phyloP scores from a whole-genome alignment of 2,329 filamentous ascomycete species.

The Mollisia scopiformis region DNA sequence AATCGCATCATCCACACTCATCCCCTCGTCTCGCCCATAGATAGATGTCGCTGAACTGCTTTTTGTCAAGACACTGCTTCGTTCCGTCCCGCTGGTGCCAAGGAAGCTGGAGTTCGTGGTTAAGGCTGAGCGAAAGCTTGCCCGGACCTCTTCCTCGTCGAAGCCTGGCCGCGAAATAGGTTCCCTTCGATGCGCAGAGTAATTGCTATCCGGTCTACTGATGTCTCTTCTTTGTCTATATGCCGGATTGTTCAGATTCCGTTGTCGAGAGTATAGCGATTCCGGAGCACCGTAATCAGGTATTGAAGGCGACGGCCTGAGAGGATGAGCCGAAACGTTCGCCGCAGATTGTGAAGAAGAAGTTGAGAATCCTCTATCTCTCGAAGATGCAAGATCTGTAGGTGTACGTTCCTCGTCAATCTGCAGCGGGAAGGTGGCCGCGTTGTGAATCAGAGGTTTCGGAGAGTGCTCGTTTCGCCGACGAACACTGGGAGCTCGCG shows the following conservation, averaged over 20 bases:
- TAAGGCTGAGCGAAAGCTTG: slow-evolving; percentile 62
- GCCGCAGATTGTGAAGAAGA: slow-evolving; percentile 33
- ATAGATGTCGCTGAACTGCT: slow-evolving; percentile 73
- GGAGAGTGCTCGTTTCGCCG: slow-evolving; percentile 33
- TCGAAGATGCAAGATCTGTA: slow-evolving; percentile 18
- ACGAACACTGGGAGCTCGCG: slow-evolving; percentile 31
- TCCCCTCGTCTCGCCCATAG: slow-evolving; percentile 54
- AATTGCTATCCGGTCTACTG: slow-evolving; percentile 31
- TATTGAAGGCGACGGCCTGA: slow-evolving; percentile 37
- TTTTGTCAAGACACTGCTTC: slow-evolving; percentile 81
- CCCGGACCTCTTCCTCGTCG: slow-evolving; percentile 47
- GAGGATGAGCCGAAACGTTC: slow-evolving; percentile 13
- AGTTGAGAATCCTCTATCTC: slow-evolving; percentile 34
- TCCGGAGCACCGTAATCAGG: slow-evolving; percentile 36
- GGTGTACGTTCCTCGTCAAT: slow-evolving; percentile 25
- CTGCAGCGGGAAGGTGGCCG: slow-evolving; percentile 27
- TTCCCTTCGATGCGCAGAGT: slow-evolving; percentile 31
- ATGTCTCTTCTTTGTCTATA: slow-evolving; percentile 27
- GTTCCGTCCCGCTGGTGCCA: slow-evolving; percentile 73
- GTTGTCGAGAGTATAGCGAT: slow-evolving; percentile 32
- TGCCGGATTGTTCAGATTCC: slow-evolving; percentile 32
- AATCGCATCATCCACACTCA: slow-evolving; percentile 70
- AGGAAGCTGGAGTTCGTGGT: slow-evolving; percentile 59
- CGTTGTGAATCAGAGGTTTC: slow-evolving; percentile 24
- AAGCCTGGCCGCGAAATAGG: slow-evolving; percentile 28